phyloP scores from a whole-genome alignment of 495 filamentous ascomycete species.

The Aspergillus nanangensis region DNA sequence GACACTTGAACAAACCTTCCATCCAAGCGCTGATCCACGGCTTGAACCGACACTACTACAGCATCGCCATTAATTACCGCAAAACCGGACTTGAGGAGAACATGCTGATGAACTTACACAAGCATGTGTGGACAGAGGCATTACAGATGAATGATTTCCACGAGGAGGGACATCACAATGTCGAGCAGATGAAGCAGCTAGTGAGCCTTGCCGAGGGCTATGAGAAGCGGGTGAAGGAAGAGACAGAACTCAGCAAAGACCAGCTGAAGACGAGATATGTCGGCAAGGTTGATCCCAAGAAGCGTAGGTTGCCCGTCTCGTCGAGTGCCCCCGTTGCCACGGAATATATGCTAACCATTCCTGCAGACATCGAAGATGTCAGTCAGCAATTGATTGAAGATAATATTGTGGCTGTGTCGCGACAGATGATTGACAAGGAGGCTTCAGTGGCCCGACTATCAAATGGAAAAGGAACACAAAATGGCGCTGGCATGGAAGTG shows the following conservation, averaged over 20 bases:
- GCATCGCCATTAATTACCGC: conserved; percentile 94
- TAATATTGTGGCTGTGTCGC: conserved; percentile 93
- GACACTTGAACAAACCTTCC: conserved; percentile 96
- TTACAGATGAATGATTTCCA: conserved; percentile 96
- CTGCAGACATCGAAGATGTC: conserved; percentile 80
- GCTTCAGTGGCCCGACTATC: conserved; percentile 61
- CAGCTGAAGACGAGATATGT: conserved; percentile 99
- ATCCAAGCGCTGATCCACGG: conserved; percentile 99
- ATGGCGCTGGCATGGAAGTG: conserved; percentile 54
- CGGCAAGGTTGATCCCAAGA: conserved; percentile 98
- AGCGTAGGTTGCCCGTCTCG: conserved; percentile 53
- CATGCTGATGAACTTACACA: conserved; percentile 99
- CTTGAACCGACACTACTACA: conserved; percentile 97
- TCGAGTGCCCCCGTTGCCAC: neutral
- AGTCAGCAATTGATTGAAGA: conserved; percentile 96
- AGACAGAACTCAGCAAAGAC: conserved; percentile 93
- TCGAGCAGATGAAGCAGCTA: conserved; percentile 78
- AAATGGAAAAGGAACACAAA: conserved; percentile 46
- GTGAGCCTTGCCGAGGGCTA: conserved; percentile 91
- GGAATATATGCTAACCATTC: no score
- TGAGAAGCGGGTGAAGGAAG: conserved; percentile 97
- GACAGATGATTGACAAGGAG: conserved; percentile 99
- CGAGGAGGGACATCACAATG: conserved; percentile 75
- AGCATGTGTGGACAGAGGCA: conserved; percentile 98
- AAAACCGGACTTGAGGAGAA: conserved; percentile 98